Percentiles rank a stretch among this genome's conserved stretches.
phyloP scores from a whole-genome alignment of 164 flowering plant genomes.

The Platanus orientalis region DNA sequence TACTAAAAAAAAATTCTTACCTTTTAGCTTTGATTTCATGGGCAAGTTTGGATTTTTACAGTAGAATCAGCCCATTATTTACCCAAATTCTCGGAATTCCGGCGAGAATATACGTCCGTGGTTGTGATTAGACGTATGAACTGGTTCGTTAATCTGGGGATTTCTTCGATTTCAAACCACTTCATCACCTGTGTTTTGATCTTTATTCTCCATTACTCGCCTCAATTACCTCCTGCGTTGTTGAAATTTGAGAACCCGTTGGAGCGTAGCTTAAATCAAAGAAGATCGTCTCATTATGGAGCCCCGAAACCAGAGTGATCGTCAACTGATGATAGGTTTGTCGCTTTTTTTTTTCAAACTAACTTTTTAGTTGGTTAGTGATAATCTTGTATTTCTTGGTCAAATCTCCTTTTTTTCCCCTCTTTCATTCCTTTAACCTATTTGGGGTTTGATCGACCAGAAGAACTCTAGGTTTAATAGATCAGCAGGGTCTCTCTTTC shows the following conservation, averaged over 20 bases:
- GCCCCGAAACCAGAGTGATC: constrained; percentile 21
- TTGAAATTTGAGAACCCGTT: constrained; percentile 18
- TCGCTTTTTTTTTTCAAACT: background rate
- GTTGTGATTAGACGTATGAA: constrained; percentile 51
- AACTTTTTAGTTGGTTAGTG: background rate
- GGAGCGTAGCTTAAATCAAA: constrained; percentile 10
- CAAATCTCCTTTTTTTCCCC: background rate
- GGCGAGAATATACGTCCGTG: background rate
- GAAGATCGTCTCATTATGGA: constrained; percentile 19
- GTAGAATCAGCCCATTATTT: background rate
- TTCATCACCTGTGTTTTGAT: constrained; percentile 58
- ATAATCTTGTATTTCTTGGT: background rate
- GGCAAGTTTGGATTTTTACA: background rate
- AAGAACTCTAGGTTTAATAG: too few relatives aligned
- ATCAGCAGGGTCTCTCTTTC: too few relatives aligned
- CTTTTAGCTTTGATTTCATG: constrained; percentile 1
- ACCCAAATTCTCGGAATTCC: background rate
- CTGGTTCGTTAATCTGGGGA: constrained; percentile 59
- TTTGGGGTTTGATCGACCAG: too few relatives aligned
- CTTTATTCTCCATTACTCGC: constrained; percentile 61
- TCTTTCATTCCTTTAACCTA: too few relatives aligned
- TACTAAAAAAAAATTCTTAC: background rate
- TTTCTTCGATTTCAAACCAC: constrained; percentile 50
- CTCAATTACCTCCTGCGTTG: constrained; percentile 33
- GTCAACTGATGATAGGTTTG: constrained; percentile 27